Evolutionary conservation across 352 stramenopile genomes (phyloP).

Genomic region (Pythium oligandrum): DNA sequence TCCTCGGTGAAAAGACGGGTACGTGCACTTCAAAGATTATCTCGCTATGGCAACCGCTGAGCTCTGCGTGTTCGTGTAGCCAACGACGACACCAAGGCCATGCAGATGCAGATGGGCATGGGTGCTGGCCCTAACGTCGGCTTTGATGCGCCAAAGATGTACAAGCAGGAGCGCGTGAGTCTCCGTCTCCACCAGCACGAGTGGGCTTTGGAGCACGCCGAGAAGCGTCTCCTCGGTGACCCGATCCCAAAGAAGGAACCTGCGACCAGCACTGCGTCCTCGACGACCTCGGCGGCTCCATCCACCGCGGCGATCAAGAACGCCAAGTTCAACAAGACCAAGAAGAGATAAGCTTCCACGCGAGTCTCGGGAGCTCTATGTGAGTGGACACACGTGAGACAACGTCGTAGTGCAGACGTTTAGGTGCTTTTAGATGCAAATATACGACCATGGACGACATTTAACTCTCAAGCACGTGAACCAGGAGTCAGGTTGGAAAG

Average conservation of each 20-base stretch:
- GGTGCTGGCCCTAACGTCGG: constrained; percentile 71
- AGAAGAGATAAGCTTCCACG: constrained; percentile 27
- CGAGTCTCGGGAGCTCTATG: too few species aligned
- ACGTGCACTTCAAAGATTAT: not conserved
- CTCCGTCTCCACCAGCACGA: constrained; percentile 80
- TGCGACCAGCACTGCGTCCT: constrained; percentile 13
- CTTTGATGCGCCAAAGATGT: constrained; percentile 89
- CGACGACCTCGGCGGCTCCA: constrained; percentile 24
- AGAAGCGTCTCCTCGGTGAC: constrained; percentile 82
- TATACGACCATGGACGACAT: too few species aligned
- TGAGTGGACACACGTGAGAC: too few species aligned
- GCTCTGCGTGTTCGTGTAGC: constrained; percentile 14
- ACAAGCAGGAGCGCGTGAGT: constrained; percentile 87
- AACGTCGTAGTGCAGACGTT: too few species aligned
- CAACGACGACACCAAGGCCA: constrained; percentile 86
- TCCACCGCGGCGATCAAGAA: constrained; percentile 35
- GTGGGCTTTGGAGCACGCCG: constrained; percentile 71
- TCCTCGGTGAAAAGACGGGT: constrained; percentile 91
- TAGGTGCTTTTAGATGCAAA: too few species aligned
- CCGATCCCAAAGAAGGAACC: constrained; percentile 37
- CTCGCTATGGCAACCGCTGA: too few species aligned
- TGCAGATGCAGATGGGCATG: constrained; percentile 93
- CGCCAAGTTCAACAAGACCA: constrained; percentile 76
- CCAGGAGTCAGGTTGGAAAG: too few species aligned
- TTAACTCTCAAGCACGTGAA: too few species aligned